Evolutionary conservation across 768 basidiomycete species (phyloP), one percentile per base, ranked within the genome.

Genomic region (Leccinum aurantiacum): DNA sequence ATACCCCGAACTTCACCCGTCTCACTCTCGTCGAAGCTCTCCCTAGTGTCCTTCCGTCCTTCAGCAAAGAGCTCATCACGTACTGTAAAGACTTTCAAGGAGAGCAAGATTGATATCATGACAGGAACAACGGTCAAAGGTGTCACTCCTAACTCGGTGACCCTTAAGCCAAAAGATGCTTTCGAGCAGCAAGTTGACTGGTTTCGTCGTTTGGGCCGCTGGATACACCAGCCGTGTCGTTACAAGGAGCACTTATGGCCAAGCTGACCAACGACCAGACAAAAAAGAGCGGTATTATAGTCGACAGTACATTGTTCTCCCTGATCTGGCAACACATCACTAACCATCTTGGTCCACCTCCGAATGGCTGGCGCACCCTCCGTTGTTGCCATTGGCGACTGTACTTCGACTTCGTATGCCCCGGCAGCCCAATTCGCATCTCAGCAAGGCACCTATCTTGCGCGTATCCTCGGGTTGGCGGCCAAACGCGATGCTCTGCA

Each of bases 381-480:
- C 58, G 85, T 98, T 68, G 98, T 91, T 71, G 93, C 97, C 25
- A 78, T 98, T 63, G 96, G 96, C 19, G 96, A 98, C 76, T 97
- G 95, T 76, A 94, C 95, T 1, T 87, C 94, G 25, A 90, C 93
- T 1, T 83, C 86, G 47, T 98, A 98, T 72, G 95, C 97, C 1
- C 95, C 97, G 2, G 98, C 97, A 11, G 97, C 97, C 1, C 97
- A 98, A 74, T 97, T 95, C 38, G 97, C 97, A 3, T 84, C 88
- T 35, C 97, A 99, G 71, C 89, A 98, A 75, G 97, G 97, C 46
- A 83, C 84, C 19, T 99, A 96, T 79, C 86, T 99, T 63, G 93
- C 92, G 0, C 86, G 92, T 24, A 77, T 89, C 46, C 84, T 99
- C 64, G 78, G 80, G 60, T 86, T 91, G 78, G 75, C 93, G 60